Evolutionary conservation across 805 yeast species (phyloP), one percentile per base, ranked within the genome.

Genomic region (Monosporozyma aquatica): DNA sequence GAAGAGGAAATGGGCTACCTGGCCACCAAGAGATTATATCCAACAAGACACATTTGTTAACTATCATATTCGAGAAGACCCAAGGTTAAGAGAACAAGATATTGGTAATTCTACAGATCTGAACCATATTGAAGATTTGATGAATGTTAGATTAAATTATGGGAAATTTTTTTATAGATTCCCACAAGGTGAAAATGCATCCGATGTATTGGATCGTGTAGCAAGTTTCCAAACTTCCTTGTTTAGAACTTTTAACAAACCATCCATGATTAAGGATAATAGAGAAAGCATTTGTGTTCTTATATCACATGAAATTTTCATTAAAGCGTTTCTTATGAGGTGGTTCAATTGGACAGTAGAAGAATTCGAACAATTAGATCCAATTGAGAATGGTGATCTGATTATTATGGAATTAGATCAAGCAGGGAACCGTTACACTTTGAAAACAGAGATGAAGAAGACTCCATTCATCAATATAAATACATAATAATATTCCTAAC

Each of bases 241-340:
- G 25, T 85, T 80, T 56, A 70, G 97, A 37, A 90, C 83, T 57
- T 87, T 89, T 56, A n/a, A n/a, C n/a, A n/a, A n/a, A n/a, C n/a
- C n/a, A n/a, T n/a, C n/a, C n/a, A n/a, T n/a, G n/a, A n/a, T n/a
- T n/a, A n/a, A n/a, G n/a, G 74, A 74, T 44, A 54, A 67, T 33
- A 80, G 74, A 14, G 37, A 33, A 14, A 44, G 48, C 44, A 82
- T 87, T n/a, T 70, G 85, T 30, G 86, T 87, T 3, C 65, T 87
- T 35, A 95, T 87, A 36, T 82, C 95, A 4, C 97, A 87, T 61
- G 97, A 96, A 7, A 84, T 87, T n/a, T 87, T 95, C 92, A 82
- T 92, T 5, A 68, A 96, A 32, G 96, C 87, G 8, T 87, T 87
- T 53, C 61, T 87, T 33, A 86, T 87, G 87, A 83, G 86, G 54